phyloP scores from a whole-genome alignment of 1,284 basidiomycete genomes.

The Cryptococcus sp. region DNA sequence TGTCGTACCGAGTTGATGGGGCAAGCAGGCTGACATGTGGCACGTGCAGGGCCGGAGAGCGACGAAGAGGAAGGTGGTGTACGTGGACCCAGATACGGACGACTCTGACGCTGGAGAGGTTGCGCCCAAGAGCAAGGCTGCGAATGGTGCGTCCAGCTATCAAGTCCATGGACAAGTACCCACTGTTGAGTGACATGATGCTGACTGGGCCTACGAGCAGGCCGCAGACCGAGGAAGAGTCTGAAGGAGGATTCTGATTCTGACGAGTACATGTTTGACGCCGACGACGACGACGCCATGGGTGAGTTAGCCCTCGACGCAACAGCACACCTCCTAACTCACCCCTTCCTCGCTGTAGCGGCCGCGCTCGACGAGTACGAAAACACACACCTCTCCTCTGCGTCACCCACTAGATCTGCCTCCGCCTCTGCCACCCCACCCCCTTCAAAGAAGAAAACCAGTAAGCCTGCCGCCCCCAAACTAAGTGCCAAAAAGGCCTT shows the following conservation, averaged over 20 bases:
- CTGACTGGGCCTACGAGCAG: conserved; percentile 2
- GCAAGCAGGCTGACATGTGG: not conserved
- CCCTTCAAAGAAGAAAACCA: conserved; percentile 23
- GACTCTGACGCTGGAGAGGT: conserved; percentile 24
- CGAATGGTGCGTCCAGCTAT: conserved; percentile 4
- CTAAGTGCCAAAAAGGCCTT: conserved; percentile 20
- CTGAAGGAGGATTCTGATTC: conserved; percentile 39
- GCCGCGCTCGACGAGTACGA: conserved; percentile 43
- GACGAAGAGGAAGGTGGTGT: conserved; percentile 45
- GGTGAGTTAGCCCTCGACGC: too few species aligned
- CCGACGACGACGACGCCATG: conserved; percentile 41
- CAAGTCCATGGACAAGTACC: too few species aligned
- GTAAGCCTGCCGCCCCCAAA: conserved; percentile 21
- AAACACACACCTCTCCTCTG: conserved; percentile 26
- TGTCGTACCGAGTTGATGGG: not conserved
- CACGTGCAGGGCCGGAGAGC: conserved; percentile 28
- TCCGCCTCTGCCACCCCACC: conserved; percentile 33
- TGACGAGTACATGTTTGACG: conserved; percentile 45
- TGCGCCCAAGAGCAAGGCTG: conserved; percentile 3
- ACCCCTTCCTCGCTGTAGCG: conserved; percentile 14
- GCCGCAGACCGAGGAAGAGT: conserved; percentile 39
- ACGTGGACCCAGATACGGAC: conserved; percentile 46
- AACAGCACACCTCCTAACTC: too few species aligned
- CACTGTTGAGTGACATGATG: not conserved
- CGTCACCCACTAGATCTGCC: conserved; percentile 34